Evolutionary conservation across 192 early-diverging fungal species (phyloP).

Genomic region (Diversispora eburnea): DNA sequence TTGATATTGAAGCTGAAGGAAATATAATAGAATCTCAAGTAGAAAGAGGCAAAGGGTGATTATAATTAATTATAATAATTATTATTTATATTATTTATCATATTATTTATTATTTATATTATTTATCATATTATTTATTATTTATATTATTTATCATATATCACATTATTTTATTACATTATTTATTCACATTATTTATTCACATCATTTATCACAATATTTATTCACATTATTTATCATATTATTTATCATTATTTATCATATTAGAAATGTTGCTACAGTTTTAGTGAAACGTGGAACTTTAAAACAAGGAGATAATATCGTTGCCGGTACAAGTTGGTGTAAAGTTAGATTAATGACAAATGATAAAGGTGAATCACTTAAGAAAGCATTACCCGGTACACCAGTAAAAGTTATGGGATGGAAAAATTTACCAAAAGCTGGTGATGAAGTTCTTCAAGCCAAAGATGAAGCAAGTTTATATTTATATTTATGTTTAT

Average conservation of each 20-base stretch:
- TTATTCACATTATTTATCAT: no score
- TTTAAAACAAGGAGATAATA: constrained; percentile 65
- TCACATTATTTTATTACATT: no score
- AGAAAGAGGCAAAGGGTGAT: constrained; percentile 68
- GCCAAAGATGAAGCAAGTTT: constrained; percentile 56
- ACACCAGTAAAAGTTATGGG: constrained; percentile 84
- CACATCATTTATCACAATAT: no score
- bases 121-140: not conserved
- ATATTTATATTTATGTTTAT: not conserved
- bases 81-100: not conserved
- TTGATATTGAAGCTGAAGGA: constrained; percentile 73
- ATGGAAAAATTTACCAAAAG: constrained; percentile 88
- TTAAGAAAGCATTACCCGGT: constrained; percentile 79
- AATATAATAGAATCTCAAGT: constrained; percentile 85
- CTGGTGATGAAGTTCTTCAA: constrained; percentile 86
- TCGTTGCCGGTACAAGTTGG: constrained; percentile 85
- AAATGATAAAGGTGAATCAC: constrained; percentile 68
- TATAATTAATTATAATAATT: not conserved
- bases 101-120: not conserved
- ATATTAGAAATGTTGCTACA: constrained; percentile 69
- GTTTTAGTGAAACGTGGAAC: constrained; percentile 89
- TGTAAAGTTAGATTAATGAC: constrained; percentile 83
- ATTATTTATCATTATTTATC: not conserved
- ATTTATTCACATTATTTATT: no score
- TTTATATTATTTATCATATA: no score